Base-by-base conservation (phyloP, 2,329 filamentous ascomycete species). In the Ophiostoma himal-ulmi region DNA sequence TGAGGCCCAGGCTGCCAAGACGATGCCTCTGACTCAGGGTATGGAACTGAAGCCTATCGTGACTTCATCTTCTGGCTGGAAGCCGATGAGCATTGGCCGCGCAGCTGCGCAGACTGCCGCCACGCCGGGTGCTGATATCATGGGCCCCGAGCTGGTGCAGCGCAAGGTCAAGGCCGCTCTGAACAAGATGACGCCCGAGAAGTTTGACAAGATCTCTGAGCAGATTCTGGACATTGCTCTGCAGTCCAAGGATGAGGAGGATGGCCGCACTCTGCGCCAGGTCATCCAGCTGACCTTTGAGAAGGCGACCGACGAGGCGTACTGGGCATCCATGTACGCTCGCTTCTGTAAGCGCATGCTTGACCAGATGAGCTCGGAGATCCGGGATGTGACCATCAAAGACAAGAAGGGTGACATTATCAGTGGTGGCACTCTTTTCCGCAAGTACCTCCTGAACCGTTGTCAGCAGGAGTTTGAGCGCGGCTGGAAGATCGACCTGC, bases 111-210 rank as follows among this genome's bases (percentile, higher is more conserved):
- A 79, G 39, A 73, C 78, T 68, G 79, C n/a, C n/a, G 10, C 20
- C 10, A 26, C 82, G 54, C 73, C 80, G 62, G 78, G 80, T 71
- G 77, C 81, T 70, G 80, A 83, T 68, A 85, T 92, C 76, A 87
- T 98, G 82, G 88, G 96, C 74, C 94, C 95, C 34, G 92, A 94
- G 76, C 88, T 95, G 84, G 95, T 99, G 71, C 95, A 99, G 83
- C 90, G 94, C 76, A 99, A 99, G 89, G 95, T 99, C 79, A 99
- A 99, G 89, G 91, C 93, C 74, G 92, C 92, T 73, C 84, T 99
- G 77, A 99, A 99, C 89, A 99, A 99, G 90, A 98, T 99, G 95
- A 98, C 95, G 0, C 95, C 95, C 0, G 95, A 99, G 82, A 99
- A 98, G 78, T 99, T 99, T 77, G 94, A 97, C 79, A 93, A 90